These are phyloP conservation scores for Myotisia sp. DNA, from an alignment of 2,329 filamentous ascomycete genomes.

Conservation along the genomic window DNA sequence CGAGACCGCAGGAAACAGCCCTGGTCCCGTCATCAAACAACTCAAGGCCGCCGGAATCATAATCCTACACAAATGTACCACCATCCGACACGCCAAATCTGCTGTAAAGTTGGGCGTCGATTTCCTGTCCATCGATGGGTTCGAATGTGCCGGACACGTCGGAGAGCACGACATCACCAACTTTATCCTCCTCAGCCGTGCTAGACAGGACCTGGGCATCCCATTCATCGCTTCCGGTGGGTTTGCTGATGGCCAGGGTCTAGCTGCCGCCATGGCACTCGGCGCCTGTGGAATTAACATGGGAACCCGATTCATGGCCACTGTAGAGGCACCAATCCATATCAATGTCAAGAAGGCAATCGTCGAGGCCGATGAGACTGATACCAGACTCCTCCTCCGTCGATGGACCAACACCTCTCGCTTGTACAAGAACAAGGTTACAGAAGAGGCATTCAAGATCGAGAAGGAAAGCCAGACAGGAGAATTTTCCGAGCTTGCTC, in stretches of 20 bases:
- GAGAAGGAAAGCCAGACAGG: constrained; percentile 71
- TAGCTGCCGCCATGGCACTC: constrained; percentile 77
- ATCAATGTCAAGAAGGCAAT: constrained; percentile 87
- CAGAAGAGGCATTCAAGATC: constrained; percentile 62
- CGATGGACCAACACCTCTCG: constrained; percentile 88
- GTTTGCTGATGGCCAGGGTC: constrained; percentile 84
- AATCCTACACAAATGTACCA: constrained; percentile 94
- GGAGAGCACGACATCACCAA: constrained; percentile 41
- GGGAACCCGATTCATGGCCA: constrained; percentile 97
- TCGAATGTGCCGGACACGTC: constrained; percentile 73
- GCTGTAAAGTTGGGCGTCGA: constrained; percentile 91
- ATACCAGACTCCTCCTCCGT: constrained; percentile 75
- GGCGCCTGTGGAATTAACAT: constrained; percentile 95
- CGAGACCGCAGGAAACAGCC: constrained; percentile 82
- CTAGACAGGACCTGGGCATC: constrained; percentile 64
- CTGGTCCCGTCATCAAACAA: constrained; percentile 77
- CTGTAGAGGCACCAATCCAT: constrained; percentile 83
- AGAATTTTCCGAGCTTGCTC: constrained; percentile 78
- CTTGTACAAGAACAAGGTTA: constrained; percentile 81
- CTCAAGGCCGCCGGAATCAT: constrained; percentile 67
- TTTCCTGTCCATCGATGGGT: constrained; percentile 92
- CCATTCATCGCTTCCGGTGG: constrained; percentile 95
- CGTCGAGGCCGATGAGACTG: constrained; percentile 72
- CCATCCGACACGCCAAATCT: constrained; percentile 79
- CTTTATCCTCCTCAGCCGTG: constrained; percentile 58